A percentile compares a stretch with the other conserved stretches of the same genome.
These are phyloP conservation scores for Amanita jacksonii DNA, from an alignment of 768 basidiomycete genomes.

Conservation along the genomic window DNA sequence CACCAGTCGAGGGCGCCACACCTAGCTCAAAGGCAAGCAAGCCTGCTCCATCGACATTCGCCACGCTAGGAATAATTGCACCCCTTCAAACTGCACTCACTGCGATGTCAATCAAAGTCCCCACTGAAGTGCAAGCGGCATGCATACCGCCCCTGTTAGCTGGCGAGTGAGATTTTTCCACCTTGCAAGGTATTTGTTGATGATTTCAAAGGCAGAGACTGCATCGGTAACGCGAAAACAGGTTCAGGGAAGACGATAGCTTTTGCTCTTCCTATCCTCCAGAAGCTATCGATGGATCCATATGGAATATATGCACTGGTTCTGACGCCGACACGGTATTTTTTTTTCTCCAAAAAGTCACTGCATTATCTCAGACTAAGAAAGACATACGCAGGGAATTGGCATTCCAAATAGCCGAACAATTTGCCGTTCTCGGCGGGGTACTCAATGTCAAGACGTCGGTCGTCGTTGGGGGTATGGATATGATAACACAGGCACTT, in stretches of 20 bases:
- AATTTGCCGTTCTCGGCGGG: constrained; percentile 85
- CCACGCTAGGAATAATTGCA: constrained; percentile 48
- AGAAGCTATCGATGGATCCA: constrained; percentile 80
- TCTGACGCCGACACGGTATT: constrained; percentile 88
- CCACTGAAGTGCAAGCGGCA: constrained; percentile 83
- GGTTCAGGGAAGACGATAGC: constrained; percentile 98
- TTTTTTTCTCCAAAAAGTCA: constrained; percentile 6
- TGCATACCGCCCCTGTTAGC: constrained; percentile 83
- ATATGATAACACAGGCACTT: constrained; percentile 90
- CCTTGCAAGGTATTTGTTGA: neutral
- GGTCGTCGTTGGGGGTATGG: constrained; percentile 96
- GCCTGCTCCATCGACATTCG: constrained; percentile 31
- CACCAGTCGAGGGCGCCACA: too few relatives aligned
- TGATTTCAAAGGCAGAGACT: constrained; percentile 66
- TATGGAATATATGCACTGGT: constrained; percentile 93
- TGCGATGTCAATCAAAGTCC: constrained; percentile 76
- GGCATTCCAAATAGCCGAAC: constrained; percentile 95
- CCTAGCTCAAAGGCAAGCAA: constrained; percentile 4
- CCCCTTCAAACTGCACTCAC: constrained; percentile 54
- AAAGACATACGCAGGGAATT: constrained; percentile 54
- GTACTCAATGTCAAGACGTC: constrained; percentile 75
- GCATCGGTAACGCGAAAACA: constrained; percentile 96
- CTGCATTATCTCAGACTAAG: neutral
- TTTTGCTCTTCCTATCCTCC: constrained; percentile 91
- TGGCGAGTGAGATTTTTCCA: constrained; percentile 34